Percentiles rank a stretch among this genome's conserved stretches.
These are phyloP conservation scores for Ensete ventricosum DNA, from an alignment of 176 grass and related monocot genomes.

Conservation along the genomic window DNA sequence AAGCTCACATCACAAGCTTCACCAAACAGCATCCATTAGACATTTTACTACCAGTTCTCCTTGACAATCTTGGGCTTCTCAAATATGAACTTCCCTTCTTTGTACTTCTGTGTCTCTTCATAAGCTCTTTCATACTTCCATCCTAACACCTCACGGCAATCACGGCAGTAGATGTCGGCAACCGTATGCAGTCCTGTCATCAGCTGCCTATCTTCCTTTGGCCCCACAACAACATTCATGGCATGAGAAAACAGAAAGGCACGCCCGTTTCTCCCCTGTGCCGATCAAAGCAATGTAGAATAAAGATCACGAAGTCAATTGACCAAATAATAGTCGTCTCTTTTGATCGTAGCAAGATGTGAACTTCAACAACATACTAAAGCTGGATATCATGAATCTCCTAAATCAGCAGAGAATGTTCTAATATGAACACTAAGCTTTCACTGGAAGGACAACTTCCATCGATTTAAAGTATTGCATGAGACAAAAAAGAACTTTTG, in stretches of 20 bases:
- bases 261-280: slow-evolving; percentile 3
- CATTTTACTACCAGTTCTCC: slow-evolving; percentile 9
- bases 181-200: slow-evolving; percentile 9
- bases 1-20: not conserved
- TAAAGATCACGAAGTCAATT: not conserved
- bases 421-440: no score
- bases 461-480: not conserved
- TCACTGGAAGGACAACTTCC: not conserved
- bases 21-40: not conserved
- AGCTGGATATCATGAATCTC: no score
- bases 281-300: not conserved
- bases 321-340: not conserved
- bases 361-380: no score
- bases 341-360: no score
- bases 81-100: slow-evolving; percentile 20
- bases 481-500: not conserved
- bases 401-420: no score
- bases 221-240: slow-evolving; percentile 10
- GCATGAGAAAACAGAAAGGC: slow-evolving; percentile 11
- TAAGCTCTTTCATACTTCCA: slow-evolving; percentile 20
- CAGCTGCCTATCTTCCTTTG: slow-evolving; percentile 15
- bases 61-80: slow-evolving; percentile 7
- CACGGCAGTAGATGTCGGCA: slow-evolving; percentile 11
- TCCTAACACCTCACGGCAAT: slow-evolving; percentile 8
- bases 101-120: slow-evolving; percentile 9